Conservation (phyloP, 257 asterid species). For the Ilex asprella region DNA sequence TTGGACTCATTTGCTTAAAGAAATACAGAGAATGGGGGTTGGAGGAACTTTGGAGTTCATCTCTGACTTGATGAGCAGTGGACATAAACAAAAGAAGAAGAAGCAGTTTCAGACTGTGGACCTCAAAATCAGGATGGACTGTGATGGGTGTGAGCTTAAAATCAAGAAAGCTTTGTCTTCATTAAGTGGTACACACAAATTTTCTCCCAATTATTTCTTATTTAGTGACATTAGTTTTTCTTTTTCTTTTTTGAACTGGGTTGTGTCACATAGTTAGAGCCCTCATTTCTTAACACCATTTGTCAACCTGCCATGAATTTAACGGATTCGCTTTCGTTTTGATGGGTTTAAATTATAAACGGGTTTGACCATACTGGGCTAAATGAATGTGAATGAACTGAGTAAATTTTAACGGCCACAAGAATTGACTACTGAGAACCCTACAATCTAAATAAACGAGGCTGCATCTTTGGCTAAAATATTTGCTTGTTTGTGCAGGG, state of each 20-base stretch:
- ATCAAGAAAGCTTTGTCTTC: constrained; percentile 76
- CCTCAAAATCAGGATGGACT: constrained; percentile 86
- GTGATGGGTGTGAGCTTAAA: constrained; percentile 90
- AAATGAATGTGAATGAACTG: too few relatives aligned
- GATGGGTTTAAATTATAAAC: too few relatives aligned
- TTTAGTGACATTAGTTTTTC: too few relatives aligned
- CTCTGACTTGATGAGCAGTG: constrained; percentile 57
- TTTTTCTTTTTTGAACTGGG: too few relatives aligned
- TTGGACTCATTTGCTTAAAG: not conserved
- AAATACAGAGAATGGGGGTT: constrained; percentile 45
- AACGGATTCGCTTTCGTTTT: too few relatives aligned
- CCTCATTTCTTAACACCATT: too few relatives aligned
- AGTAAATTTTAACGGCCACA: too few relatives aligned
- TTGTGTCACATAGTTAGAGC: too few relatives aligned
- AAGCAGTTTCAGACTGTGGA: constrained; percentile 64
- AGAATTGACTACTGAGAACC: too few relatives aligned
- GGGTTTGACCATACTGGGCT: too few relatives aligned
- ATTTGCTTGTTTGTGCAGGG: not conserved
- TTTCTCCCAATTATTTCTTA: too few relatives aligned
- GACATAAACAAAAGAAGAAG: constrained; percentile 46
- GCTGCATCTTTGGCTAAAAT: constrained; percentile 3
- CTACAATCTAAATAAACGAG: constrained; percentile 53
- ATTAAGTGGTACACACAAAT: constrained; percentile 39
- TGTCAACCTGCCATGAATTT: too few relatives aligned
- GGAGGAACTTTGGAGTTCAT: constrained; percentile 68